Base-by-base conservation (phyloP, 108 stramenopile species). In the Pseudonitzschia multiseries region DNA sequence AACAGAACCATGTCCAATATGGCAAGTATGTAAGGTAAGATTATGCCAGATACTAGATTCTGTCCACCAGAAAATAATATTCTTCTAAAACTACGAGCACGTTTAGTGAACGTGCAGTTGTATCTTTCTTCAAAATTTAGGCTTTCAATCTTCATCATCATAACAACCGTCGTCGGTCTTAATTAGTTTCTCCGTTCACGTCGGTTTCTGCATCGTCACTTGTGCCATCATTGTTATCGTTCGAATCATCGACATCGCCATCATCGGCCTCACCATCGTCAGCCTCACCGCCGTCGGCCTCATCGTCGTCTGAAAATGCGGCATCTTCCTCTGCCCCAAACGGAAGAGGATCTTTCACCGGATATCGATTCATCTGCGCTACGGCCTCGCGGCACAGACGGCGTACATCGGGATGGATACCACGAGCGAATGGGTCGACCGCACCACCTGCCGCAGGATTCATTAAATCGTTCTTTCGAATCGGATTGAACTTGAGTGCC, bases 281-380 rank as follows among this genome's bases (percentile, higher is more conserved):
- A 31, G 74, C 82, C 32, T 69, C 68, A 8, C 20, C 28, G 20
- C 15, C 41, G 22, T 50, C 67, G 52, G 62, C 44, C 15, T 22
- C 59, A 67, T 48, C 46, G 13, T 28, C 46, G 22, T 67, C 66
- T 2, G 46, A 56, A 56, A 56, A 26, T 0, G 2, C 26, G 21
- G 54, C 22, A 48, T 81, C 83, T 15, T 76, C 83, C 13, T 59
- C 71, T 6, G 69, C 77, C 50, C 85, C 89, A 79, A 93, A 93
- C 26, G 85, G 85, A 41, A 93, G 71, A 5, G 86, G 81, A 74
- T 93, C 92, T 62, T 93, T 93, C 20, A 93, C 89, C 52, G 92
- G 92, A 63, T 87, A 93, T 57, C 92, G 61, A 70, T 93, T 84
- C 79, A 93, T 93, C 22, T 72, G 78, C 43, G 21, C 62, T 8